A percentile compares a stretch with the other conserved stretches of the same genome.
Evolutionary conservation across 73 alveolate genomes (phyloP).

Genomic region (Paramecium tetraurelia): DNA sequence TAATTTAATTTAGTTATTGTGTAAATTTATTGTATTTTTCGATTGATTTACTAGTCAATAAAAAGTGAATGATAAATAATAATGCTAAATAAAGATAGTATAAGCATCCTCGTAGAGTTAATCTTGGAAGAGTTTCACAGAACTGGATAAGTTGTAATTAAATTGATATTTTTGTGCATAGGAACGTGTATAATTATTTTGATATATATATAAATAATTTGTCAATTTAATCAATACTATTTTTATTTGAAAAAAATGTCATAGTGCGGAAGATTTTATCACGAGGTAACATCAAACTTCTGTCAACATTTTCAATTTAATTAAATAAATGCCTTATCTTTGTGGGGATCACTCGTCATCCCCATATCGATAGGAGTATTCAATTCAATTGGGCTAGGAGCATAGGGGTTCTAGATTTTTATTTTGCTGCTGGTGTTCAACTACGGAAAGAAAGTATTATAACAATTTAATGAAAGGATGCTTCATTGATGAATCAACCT

Average conservation of each 20-base stretch:
- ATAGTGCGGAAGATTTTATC: constrained; percentile 1
- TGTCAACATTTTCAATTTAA: not conserved
- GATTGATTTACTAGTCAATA: not conserved
- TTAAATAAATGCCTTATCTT: not conserved
- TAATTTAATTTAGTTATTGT: not conserved
- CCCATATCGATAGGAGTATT: not conserved
- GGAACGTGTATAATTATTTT: not conserved
- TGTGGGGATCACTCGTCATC: not conserved
- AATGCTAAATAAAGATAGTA: not conserved
- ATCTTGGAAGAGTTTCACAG: not conserved
- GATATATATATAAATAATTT: not conserved
- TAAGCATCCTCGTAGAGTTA: not conserved
- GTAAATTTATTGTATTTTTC: not conserved
- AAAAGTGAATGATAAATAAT: not conserved
- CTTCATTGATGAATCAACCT: constrained; percentile 12
- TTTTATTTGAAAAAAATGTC: not conserved
- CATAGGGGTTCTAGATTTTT: not conserved
- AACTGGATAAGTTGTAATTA: not conserved
- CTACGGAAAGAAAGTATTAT: constrained; percentile 4
- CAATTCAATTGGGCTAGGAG: not conserved
- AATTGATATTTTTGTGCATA: not conserved
- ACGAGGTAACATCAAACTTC: not conserved
- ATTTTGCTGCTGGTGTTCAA: not conserved
- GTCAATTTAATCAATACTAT: not conserved
- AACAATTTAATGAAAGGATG: not conserved